Base-by-base conservation (phyloP, 805 yeast species). In the Wickerhamia fluorescens region DNA sequence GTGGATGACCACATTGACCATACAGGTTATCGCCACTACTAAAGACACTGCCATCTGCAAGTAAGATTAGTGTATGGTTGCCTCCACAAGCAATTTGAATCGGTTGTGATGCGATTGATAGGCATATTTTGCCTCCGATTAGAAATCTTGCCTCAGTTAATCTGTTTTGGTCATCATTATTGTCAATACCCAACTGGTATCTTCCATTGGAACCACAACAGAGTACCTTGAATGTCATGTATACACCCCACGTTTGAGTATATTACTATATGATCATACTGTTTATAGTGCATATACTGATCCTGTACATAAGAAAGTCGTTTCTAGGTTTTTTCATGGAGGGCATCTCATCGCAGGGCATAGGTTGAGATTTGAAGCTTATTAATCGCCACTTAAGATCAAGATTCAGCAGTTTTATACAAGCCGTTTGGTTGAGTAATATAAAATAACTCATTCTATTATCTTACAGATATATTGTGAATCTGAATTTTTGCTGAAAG, bases 141-240 rank as follows among this genome's bases (percentile, higher is more conserved):
- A 14, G 23, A 30, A 57, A 49, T 18, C 17, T 20, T 10, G 44
- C 40, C 3, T 40, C 33, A 20, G 26, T 39, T 1, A 62, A 34
- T 4, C 21, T 24, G 26, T 38, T 34, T 20, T 46, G 45, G 33
- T 63, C 96, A 2, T 67, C 68, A 20, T 56, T 52, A 37, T 75
- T 54, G 5, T 63, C 67, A 21, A 66, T 49, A 22, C 96, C 94
- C 26, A 88, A 65, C 48, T 88, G 97, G 33, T 51, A 73, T 20
- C 57, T 62, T 2, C 96, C 95, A 53, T 88, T 88, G 2, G 96
- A 86, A 0, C 97, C 97, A 48, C 92, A 75, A 1, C 75, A 62
- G 19, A 66, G 61, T 2, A 76, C 47, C 12, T 23, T 27, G 30
- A 41, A 46, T 26, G 23, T 18, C 16, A 24, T 16, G 22, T 20